phyloP scores from a whole-genome alignment of 495 filamentous ascomycete genomes.

The Trypethelium eluteriae region DNA sequence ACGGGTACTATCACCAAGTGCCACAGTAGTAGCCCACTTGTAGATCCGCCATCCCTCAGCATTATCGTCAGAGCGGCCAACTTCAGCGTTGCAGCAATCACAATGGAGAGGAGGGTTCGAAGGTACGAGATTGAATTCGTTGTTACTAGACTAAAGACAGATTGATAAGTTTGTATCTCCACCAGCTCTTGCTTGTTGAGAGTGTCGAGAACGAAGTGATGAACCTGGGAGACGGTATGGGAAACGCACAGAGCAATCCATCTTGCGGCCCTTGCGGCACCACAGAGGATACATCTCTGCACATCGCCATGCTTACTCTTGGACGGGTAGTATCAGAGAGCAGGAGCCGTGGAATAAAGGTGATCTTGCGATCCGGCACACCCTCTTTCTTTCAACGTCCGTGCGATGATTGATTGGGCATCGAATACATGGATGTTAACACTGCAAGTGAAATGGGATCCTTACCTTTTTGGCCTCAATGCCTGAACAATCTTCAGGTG shows the following conservation, averaged over 20 bases:
- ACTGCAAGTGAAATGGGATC: conserved; percentile 18
- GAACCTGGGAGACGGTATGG: conserved; percentile 1
- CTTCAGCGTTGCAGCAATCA: conserved; percentile 14
- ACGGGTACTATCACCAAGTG: background rate
- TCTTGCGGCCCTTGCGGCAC: conserved; percentile 5
- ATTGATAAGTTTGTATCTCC: conserved; percentile 3
- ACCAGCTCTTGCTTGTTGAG: background rate
- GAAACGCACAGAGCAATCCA: background rate
- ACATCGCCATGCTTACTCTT: conserved; percentile 9
- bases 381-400: conserved; percentile 9
- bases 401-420: background rate
- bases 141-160: background rate
- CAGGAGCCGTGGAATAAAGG: conserved; percentile 8
- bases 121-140: background rate
- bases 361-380: conserved; percentile 1
- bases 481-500: conserved; percentile 53
- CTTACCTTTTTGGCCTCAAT: conserved; percentile 40
- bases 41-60: conserved; percentile 23
- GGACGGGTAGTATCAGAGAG: conserved; percentile 21
- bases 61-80: conserved; percentile 15
- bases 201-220: background rate
- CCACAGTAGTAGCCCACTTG: conserved; percentile 24
- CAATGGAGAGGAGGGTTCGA: conserved; percentile 13
- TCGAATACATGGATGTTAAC: conserved; percentile 16
- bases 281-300: background rate